phyloP scores from a whole-genome alignment of 192 early-diverging fungal genomes.

The Rhizophagus clarus region DNA sequence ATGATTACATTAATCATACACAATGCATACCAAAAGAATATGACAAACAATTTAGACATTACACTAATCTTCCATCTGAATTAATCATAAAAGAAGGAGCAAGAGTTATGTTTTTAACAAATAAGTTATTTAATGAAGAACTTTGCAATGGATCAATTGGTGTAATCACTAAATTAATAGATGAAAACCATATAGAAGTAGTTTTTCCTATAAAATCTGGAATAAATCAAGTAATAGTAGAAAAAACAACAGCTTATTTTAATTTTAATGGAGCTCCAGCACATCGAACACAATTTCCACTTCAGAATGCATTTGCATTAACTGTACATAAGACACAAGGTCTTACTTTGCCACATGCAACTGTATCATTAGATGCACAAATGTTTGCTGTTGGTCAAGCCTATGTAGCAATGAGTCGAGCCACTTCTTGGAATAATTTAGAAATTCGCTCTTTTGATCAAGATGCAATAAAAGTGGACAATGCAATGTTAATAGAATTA shows the following conservation, averaged over 20 bases:
- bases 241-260: background rate
- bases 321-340: conserved; percentile 25
- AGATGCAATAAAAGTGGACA: no score
- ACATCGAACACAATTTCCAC: background rate
- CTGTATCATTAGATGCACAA: background rate
- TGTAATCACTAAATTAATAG: background rate
- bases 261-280: background rate
- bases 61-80: background rate
- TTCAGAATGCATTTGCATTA: conserved; percentile 6
- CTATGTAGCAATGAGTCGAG: conserved; percentile 4
- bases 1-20: no score
- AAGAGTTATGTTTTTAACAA: background rate
- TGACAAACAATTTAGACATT: background rate
- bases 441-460: no score
- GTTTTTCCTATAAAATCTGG: background rate
- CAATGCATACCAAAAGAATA: background rate
- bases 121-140: background rate
- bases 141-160: conserved; percentile 3
- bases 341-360: background rate
- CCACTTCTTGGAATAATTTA: background rate
- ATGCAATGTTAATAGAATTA: no score
- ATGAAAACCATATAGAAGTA: background rate
- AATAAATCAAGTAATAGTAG: background rate
- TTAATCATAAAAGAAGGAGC: background rate
- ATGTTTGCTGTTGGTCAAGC: background rate